These are phyloP conservation scores for Rhodocollybia butyracea DNA, from an alignment of 768 basidiomycete genomes.

Conservation along the genomic window DNA sequence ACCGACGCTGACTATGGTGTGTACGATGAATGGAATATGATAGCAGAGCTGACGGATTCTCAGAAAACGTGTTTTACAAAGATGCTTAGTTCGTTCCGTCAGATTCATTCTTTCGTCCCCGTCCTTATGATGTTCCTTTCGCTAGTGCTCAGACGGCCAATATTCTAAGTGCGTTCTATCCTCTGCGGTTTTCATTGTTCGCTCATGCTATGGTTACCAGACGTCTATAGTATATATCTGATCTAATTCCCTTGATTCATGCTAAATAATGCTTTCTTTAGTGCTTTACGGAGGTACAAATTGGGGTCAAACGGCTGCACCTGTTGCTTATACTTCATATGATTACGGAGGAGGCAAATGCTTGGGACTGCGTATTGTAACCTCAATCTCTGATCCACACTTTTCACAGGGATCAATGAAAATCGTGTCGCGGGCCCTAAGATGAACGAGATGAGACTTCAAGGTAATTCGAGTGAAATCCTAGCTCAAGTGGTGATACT, in stretches of 20 bases:
- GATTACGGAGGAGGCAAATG: constrained; percentile 52
- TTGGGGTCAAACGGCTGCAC: constrained; percentile 56
- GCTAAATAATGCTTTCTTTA: constrained; percentile 7
- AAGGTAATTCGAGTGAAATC: constrained; percentile 28
- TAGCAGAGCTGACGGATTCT: neutral
- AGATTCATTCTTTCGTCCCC: neutral
- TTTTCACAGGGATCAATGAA: constrained; percentile 42
- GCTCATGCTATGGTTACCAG: constrained; percentile 22
- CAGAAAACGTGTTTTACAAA: constrained; percentile 52
- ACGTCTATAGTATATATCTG: constrained; percentile 42
- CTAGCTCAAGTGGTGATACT: neutral
- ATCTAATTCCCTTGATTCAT: neutral
- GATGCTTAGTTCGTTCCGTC: constrained; percentile 40
- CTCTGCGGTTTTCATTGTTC: constrained; percentile 11
- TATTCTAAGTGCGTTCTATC: constrained; percentile 39
- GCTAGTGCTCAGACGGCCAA: constrained; percentile 44
- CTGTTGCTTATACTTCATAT: constrained; percentile 58
- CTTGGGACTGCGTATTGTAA: neutral
- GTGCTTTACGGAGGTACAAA: constrained; percentile 66
- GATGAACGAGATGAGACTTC: constrained; percentile 53
- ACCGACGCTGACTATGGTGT: constrained; percentile 42
- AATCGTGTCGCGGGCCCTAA: constrained; percentile 44
- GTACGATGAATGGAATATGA: neutral
- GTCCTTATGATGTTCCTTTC: neutral
- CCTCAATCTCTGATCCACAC: neutral